These are phyloP conservation scores for Pleurotus cornucopiae DNA, from an alignment of 768 basidiomycete species.

Conservation along the genomic window DNA sequence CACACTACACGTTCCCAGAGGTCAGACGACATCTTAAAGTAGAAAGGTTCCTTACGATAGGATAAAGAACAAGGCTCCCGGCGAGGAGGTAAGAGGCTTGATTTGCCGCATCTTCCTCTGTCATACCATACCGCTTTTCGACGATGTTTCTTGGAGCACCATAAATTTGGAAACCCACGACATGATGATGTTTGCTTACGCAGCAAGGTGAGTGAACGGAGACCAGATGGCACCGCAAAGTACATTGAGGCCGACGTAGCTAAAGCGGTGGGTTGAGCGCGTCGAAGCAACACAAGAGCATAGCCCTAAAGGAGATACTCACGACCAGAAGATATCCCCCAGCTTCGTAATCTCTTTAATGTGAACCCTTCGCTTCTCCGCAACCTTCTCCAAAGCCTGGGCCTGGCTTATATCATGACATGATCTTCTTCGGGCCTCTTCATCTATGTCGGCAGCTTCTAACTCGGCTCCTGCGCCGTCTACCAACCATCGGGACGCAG, in stretches of 20 bases:
- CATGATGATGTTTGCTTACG: conserved; percentile 39
- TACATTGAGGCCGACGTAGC: conserved; percentile 73
- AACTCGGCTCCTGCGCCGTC: conserved; percentile 56
- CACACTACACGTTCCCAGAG: conserved; percentile 37
- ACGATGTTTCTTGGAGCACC: conserved; percentile 57
- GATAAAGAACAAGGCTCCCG: conserved; percentile 68
- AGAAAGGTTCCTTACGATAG: conserved; percentile 42
- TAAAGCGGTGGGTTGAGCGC: conserved; percentile 19
- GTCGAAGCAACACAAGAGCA: not conserved
- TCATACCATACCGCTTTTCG: conserved; percentile 57
- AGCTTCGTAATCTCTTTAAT: conserved; percentile 57
- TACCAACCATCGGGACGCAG: conserved; percentile 60
- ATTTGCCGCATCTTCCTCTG: conserved; percentile 56
- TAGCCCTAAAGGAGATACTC: conserved; percentile 19
- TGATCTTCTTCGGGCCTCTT: conserved; percentile 47
- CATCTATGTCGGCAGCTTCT: conserved; percentile 57
- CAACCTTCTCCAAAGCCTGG: conserved; percentile 59
- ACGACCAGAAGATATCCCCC: conserved; percentile 80
- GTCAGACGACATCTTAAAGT: not conserved
- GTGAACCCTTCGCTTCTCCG: conserved; percentile 60
- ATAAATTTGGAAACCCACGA: not conserved
- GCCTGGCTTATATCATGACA: conserved; percentile 48
- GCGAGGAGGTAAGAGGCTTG: conserved; percentile 69
- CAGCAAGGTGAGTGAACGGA: conserved; percentile 72
- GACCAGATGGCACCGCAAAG: conserved; percentile 76